These are phyloP conservation scores for Saccharomyces hybrid DNA, from an alignment of 1,139 yeast genomes.

Conservation along the genomic window DNA sequence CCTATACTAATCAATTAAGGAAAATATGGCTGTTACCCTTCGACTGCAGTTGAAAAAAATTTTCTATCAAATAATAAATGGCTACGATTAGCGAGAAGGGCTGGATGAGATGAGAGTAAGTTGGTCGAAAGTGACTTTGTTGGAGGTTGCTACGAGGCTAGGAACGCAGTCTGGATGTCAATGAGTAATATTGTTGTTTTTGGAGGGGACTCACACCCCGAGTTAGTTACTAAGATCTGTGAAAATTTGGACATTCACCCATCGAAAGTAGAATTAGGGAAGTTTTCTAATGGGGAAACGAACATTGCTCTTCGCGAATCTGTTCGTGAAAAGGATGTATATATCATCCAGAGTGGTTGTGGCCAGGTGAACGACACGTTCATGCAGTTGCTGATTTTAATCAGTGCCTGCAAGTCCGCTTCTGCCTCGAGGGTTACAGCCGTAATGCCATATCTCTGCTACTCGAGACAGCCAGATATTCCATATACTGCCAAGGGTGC, in stretches of 20 bases:
- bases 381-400: constrained; percentile 77
- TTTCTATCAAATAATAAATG: not conserved
- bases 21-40: not conserved
- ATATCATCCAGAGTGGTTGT: constrained; percentile 60
- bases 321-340: constrained; percentile 90
- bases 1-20: not conserved
- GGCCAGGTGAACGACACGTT: constrained; percentile 90
- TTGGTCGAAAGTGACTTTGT: not conserved
- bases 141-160: not conserved
- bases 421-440: constrained; percentile 92
- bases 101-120: not conserved
- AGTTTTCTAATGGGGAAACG: constrained; percentile 85
- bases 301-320: constrained; percentile 74
- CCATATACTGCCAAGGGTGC: constrained; percentile 74
- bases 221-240: constrained; percentile 53
- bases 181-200: constrained; percentile 68
- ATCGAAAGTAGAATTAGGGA: constrained; percentile 50
- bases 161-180: not conserved
- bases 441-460: constrained; percentile 89
- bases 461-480: constrained; percentile 91
- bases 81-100: not conserved
- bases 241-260: constrained; percentile 57
- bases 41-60: not conserved
- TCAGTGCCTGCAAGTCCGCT: constrained; percentile 93
- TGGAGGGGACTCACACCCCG: constrained; percentile 66